A percentile compares a stretch with the other conserved stretches of the same genome.
Conservation (phyloP, 2,329 filamentous ascomycete species). For the Raffaelea ambrosiae region DNA sequence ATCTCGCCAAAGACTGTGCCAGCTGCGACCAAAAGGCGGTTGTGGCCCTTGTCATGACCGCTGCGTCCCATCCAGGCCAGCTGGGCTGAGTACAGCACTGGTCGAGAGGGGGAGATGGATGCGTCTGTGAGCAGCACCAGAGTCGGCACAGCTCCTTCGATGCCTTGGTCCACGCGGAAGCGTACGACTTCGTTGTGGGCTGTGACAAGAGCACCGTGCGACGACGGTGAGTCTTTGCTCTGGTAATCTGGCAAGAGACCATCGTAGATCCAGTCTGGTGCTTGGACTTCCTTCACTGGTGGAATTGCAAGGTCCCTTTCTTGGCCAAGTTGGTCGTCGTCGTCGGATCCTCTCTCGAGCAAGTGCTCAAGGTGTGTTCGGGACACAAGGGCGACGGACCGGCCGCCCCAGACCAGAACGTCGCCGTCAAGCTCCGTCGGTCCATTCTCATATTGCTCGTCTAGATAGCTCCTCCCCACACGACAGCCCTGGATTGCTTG, state of each 20-base stretch:
- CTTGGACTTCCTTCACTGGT: constrained; percentile 29
- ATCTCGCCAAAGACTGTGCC: constrained; percentile 95
- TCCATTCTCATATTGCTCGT: constrained; percentile 7
- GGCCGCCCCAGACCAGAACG: constrained; percentile 64
- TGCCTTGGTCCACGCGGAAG: constrained; percentile 22
- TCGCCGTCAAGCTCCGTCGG: constrained; percentile 11
- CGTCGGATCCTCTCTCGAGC: constrained; percentile 14
- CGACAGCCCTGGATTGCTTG: constrained; percentile 68
- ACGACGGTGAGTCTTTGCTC: not conserved
- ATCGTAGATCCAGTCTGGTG: constrained; percentile 73
- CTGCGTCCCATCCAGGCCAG: constrained; percentile 51
- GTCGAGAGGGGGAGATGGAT: constrained; percentile 59
- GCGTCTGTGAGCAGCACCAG: too few species aligned
- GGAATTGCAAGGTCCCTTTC: too few species aligned
- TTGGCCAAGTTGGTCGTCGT: too few species aligned
- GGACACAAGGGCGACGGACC: constrained; percentile 39
- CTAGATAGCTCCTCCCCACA: constrained; percentile 18
- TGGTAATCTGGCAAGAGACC: constrained; percentile 36
- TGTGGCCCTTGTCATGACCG: constrained; percentile 17
- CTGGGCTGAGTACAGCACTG: constrained; percentile 81
- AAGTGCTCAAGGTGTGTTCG: constrained; percentile 24
- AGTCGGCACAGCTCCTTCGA: too few species aligned
- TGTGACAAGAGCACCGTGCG: constrained; percentile 58
- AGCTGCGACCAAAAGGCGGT: constrained; percentile 64
- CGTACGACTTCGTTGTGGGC: constrained; percentile 76